phyloP scores from a whole-genome alignment of 768 basidiomycete species.

The Asterophora lycoperdoides region DNA sequence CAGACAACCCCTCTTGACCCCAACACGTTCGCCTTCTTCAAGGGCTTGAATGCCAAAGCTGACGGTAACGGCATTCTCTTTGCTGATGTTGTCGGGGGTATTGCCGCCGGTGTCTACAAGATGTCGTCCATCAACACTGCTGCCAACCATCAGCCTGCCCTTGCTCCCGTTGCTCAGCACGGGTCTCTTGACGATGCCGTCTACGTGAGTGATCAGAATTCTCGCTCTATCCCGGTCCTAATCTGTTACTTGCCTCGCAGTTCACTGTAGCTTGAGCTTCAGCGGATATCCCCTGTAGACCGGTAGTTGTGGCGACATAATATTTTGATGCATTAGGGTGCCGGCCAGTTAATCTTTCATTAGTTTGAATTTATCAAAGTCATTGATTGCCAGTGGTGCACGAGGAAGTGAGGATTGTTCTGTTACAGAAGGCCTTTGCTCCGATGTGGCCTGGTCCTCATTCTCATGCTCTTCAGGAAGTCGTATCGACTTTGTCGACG shows the following conservation, averaged over 20 bases:
- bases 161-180: constrained; percentile 58
- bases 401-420: background rate
- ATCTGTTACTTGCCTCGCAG: constrained; percentile 4
- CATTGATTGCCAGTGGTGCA: background rate
- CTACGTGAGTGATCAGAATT: constrained; percentile 36
- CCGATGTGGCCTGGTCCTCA: too few species aligned
- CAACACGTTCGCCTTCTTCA: constrained; percentile 50
- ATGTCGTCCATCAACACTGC: constrained; percentile 53
- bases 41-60: constrained; percentile 43
- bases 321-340: background rate
- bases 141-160: constrained; percentile 56
- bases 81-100: constrained; percentile 47
- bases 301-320: too few species aligned
- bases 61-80: constrained; percentile 41
- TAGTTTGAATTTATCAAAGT: background rate
- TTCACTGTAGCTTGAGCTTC: constrained; percentile 23
- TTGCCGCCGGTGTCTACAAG: constrained; percentile 56
- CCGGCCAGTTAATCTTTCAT: background rate
- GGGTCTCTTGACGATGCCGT: constrained; percentile 55
- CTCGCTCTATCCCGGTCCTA: too few species aligned
- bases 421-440: too few species aligned
- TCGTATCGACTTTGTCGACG: too few species aligned
- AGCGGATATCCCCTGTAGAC: too few species aligned
- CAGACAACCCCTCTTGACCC: constrained; percentile 43
- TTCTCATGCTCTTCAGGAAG: too few species aligned